Base-by-base conservation (phyloP, 2,329 filamentous ascomycete genomes). In the Aspergillus quadricinctus region DNA sequence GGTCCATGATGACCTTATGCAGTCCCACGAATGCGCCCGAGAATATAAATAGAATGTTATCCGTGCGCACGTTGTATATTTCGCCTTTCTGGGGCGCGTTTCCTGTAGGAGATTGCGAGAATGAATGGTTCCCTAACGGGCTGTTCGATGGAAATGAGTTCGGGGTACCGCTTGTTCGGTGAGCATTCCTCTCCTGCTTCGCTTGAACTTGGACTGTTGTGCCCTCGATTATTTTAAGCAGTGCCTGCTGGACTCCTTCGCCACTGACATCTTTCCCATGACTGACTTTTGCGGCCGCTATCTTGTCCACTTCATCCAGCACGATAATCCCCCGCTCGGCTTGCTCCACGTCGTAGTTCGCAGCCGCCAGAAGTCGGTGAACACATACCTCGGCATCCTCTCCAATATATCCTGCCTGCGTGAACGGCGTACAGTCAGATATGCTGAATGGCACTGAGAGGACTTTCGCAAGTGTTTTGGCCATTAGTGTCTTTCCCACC, bases 321-420 rank as follows among this genome's bases (percentile, higher is more conserved):
- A 96, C 94, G 49, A 99, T 91, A 55, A 99, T 97, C 4, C 94
- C 94, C 53, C 90, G 85, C 70, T 99, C 93, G 7, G 92, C 88
- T 54, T 88, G 86, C 57, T 86, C 85, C 28, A 94, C 84, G 64
- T 96, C 89, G 72, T 96, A 96, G 71, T 95, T 93, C 8, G 93
- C 87, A 57, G 95, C 92, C 54, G 95, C 89, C 9, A 99, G 80
- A 27, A 99, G 81, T 48, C 94, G 83, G 68, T 97, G 91, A 43
- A 99, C 91, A 66, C 93, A 97, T 0, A 90, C 88, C 70, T 99
- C 94, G n/a, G 93, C 93, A 70, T 99, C 94, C 69, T 97, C 93
- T 29, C 94, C 94, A 64, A 99, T 97, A 67, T 99, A 99, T 27
- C 94, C 93, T 4, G 93, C 93, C 75, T 97, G 93, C 0, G 93